Evolutionary conservation across 2,329 filamentous ascomycete genomes (phyloP).

Genomic region (Monilinia vaccinii-corymbosi): DNA sequence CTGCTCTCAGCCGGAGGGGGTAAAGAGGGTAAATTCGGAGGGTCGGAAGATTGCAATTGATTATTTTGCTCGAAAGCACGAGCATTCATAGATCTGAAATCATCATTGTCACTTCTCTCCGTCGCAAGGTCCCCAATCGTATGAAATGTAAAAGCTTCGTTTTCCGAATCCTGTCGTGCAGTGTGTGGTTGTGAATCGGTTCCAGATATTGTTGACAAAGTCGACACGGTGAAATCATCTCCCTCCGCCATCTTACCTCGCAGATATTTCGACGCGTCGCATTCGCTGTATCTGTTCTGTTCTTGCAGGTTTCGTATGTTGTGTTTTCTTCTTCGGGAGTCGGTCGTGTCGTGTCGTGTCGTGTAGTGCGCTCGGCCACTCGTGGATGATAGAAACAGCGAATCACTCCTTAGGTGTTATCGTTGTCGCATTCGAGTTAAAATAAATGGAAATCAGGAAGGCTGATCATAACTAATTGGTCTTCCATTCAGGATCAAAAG

Average conservation of each 20-base stretch:
- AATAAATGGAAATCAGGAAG: neutral
- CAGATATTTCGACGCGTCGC: constrained; percentile 19
- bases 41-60: constrained; percentile 20
- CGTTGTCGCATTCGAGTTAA: neutral
- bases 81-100: constrained; percentile 19
- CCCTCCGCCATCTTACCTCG: constrained; percentile 26
- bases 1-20: constrained; percentile 24
- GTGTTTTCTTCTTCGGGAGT: constrained; percentile 3
- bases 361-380: constrained; percentile 15
- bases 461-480: neutral
- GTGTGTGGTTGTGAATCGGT: constrained; percentile 23
- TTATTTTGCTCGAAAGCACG: constrained; percentile 16
- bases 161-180: constrained; percentile 21
- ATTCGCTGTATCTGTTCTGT: constrained; percentile 15
- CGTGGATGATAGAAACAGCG: neutral
- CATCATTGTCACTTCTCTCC: constrained; percentile 20
- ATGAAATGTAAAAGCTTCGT: constrained; percentile 24
- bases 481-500: neutral
- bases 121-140: constrained; percentile 25
- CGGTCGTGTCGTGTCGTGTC: neutral
- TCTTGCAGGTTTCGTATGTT: neutral
- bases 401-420: neutral
- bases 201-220: constrained; percentile 8
- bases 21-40: constrained; percentile 20
- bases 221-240: constrained; percentile 13